Conservation (phyloP, 371 early-diverging fungal species). For the Mortierella polycephala region DNA sequence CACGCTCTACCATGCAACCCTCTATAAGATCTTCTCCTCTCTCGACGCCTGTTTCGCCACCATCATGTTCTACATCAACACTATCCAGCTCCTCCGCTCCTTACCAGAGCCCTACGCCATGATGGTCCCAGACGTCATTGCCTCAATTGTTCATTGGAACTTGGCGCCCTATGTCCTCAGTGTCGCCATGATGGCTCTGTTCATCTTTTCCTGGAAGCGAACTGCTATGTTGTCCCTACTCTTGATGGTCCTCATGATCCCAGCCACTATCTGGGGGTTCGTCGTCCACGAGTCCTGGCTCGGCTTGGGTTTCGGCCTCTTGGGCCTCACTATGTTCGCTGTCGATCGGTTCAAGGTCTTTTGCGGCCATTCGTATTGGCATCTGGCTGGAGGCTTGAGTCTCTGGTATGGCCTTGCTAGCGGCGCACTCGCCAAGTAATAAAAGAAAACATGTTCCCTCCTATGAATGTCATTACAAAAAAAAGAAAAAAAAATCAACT, state of each 20-base stretch:
- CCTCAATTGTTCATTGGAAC: constrained; percentile 19
- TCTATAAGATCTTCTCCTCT: constrained; percentile 58
- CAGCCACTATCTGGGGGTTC: constrained; percentile 50
- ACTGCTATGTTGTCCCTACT: constrained; percentile 49
- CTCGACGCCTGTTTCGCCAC: constrained; percentile 59
- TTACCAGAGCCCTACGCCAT: constrained; percentile 34
- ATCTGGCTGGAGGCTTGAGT: constrained; percentile 45
- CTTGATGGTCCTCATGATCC: constrained; percentile 52
- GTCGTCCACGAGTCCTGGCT: constrained; percentile 39
- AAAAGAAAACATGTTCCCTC: too few species aligned
- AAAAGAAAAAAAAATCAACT: not conserved
- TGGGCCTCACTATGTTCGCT: constrained; percentile 47
- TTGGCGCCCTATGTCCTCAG: constrained; percentile 39
- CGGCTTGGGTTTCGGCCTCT: constrained; percentile 31
- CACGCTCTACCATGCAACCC: constrained; percentile 56
- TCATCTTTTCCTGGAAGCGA: constrained; percentile 40
- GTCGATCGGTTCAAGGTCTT: constrained; percentile 47
- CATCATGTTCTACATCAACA: constrained; percentile 53
- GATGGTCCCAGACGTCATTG: constrained; percentile 37
- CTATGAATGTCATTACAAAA: too few species aligned
- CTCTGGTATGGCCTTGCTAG: constrained; percentile 45
- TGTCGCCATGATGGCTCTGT: constrained; percentile 23
- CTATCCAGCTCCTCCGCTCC: constrained; percentile 40
- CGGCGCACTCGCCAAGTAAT: constrained; percentile 34
- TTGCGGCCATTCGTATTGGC: constrained; percentile 51